Evolutionary conservation across 768 basidiomycete species (phyloP).

Genomic region (Termitomyces sp.): DNA sequence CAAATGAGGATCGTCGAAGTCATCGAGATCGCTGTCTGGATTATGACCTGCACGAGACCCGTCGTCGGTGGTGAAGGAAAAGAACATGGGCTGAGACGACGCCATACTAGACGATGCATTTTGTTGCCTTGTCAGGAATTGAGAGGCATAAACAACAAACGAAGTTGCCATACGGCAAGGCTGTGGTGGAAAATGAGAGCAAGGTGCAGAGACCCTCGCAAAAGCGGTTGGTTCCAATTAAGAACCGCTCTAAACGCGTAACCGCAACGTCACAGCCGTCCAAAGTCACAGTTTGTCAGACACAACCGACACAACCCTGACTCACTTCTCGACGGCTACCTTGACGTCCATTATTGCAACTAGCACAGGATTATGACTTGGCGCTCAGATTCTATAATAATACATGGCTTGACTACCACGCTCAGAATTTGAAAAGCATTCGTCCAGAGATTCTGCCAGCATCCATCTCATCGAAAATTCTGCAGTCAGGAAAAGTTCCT

Average conservation of each 20-base stretch:
- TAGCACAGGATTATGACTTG: not conserved
- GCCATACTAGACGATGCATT: slow-evolving; percentile 41
- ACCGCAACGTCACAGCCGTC: slow-evolving; percentile 3
- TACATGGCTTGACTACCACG: not conserved
- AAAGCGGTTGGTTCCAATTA: slow-evolving; percentile 15
- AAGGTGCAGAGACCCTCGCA: slow-evolving; percentile 12
- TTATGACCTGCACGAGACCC: slow-evolving; percentile 47
- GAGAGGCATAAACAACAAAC: slow-evolving; percentile 79
- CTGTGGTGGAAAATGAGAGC: slow-evolving; percentile 12
- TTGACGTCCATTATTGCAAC: not conserved
- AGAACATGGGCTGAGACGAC: slow-evolving; percentile 79
- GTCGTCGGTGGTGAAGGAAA: slow-evolving; percentile 79
- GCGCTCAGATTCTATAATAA: not conserved
- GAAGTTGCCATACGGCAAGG: slow-evolving; percentile 48
- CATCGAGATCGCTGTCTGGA: slow-evolving; percentile 53
- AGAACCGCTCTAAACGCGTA: slow-evolving; percentile 11
- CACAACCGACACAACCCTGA: not conserved
- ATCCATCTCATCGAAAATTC: slow-evolving; percentile 22
- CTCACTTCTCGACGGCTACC: not conserved
- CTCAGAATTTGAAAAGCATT: slow-evolving; percentile 18
- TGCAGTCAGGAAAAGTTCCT: slow-evolving; percentile 1
- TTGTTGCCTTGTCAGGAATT: slow-evolving; percentile 64
- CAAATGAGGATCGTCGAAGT: slow-evolving; percentile 75
- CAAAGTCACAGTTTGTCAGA: slow-evolving; percentile 3
- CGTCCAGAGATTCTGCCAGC: slow-evolving; percentile 26